Conservation (phyloP, 2,329 filamentous ascomycete species). For the Penicillium griseofulvum region DNA sequence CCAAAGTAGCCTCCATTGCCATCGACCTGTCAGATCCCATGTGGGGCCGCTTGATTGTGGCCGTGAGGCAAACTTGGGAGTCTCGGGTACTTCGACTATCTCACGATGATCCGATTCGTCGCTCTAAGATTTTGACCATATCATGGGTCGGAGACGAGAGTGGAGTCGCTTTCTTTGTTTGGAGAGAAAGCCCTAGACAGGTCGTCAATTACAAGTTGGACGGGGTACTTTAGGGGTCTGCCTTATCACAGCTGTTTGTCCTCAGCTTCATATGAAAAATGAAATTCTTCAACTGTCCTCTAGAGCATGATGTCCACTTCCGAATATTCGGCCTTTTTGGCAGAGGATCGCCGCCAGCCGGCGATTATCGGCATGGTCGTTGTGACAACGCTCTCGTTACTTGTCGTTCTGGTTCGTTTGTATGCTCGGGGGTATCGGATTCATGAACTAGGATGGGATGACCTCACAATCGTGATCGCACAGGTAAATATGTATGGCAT, state of each 20-base stretch:
- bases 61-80: not conserved
- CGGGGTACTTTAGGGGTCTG: not conserved
- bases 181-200: not conserved
- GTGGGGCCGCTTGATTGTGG: not conserved
- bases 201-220: not conserved
- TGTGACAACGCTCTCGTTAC: not conserved
- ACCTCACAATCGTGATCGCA: not conserved
- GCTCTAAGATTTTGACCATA: not conserved
- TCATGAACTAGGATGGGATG: not conserved
- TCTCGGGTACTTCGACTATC: not conserved
- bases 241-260: not conserved
- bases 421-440: not conserved
- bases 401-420: not conserved
- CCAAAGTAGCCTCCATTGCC: not conserved
- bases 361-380: not conserved
- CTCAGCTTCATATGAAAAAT: not conserved
- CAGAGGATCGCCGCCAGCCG: not conserved
- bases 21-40: not conserved
- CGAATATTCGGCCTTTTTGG: not conserved
- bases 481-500: not conserved
- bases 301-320: not conserved
- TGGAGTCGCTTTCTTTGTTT: not conserved
- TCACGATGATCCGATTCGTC: not conserved
- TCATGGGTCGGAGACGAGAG: not conserved
- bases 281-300: not conserved